A percentile compares a stretch with the other conserved stretches of the same genome.
Conservation (phyloP, 2,329 filamentous ascomycete genomes). For the Trichoderma sp. region DNA sequence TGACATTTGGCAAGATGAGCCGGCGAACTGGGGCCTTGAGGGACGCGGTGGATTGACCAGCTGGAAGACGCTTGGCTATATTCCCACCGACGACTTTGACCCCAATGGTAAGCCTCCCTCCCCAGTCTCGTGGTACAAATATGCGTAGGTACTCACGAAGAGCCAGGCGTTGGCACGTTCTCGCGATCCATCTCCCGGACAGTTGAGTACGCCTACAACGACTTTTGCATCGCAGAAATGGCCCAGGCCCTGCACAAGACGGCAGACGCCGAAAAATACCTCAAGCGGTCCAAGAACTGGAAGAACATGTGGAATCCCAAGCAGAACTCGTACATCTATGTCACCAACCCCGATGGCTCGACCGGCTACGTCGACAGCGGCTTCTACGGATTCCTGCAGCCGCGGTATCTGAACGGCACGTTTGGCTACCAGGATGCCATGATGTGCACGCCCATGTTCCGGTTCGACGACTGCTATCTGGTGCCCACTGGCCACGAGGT, state of each 20-base stretch:
- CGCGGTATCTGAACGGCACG: conserved; percentile 64
- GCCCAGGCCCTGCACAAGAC: conserved; percentile 59
- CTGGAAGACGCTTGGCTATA: conserved; percentile 73
- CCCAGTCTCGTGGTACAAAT: too few species aligned
- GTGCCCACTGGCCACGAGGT: conserved; percentile 33
- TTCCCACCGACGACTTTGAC: conserved; percentile 70
- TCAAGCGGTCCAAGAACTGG: conserved; percentile 66
- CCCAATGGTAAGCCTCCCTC: conserved; percentile 47
- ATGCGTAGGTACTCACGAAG: background rate
- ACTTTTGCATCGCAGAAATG: conserved; percentile 69
- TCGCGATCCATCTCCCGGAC: conserved; percentile 73
- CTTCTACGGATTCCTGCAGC: conserved; percentile 67
- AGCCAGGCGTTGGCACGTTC: conserved; percentile 55
- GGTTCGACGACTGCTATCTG: conserved; percentile 45
- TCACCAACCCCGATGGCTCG: conserved; percentile 18
- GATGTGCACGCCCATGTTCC: conserved; percentile 44
- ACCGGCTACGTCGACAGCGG: conserved; percentile 24
- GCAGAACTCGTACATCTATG: conserved; percentile 26
- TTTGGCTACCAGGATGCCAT: conserved; percentile 68
- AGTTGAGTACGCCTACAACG: conserved; percentile 79
- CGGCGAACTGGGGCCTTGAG: conserved; percentile 66
- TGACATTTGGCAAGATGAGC: conserved; percentile 47
- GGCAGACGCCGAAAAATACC: conserved; percentile 61
- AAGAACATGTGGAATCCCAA: conserved; percentile 61
- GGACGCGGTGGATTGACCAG: conserved; percentile 70